Conservation (phyloP, 1,284 basidiomycete genomes). For the Sutorius eximius region DNA sequence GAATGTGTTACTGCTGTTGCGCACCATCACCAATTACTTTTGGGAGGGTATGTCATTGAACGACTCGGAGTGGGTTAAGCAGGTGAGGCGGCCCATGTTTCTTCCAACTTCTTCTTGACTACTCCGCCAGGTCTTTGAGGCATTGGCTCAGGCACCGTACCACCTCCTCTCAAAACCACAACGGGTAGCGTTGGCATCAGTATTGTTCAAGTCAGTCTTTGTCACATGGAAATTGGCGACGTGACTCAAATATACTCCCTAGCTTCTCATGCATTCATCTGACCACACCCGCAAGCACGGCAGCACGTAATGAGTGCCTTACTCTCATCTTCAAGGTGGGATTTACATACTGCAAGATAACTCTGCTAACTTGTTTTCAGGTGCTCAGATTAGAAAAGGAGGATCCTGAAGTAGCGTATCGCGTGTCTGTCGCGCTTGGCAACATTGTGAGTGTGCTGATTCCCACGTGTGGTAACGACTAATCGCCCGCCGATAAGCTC, state of each 20-base stretch:
- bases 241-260: slow-evolving; percentile 8
- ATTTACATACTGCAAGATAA: slow-evolving; percentile 9
- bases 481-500: slow-evolving; percentile 38
- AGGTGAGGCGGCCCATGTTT: slow-evolving; percentile 39
- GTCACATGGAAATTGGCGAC: background rate
- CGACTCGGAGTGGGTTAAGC: slow-evolving; percentile 50
- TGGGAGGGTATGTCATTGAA: slow-evolving; percentile 49
- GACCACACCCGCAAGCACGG: slow-evolving; percentile 39
- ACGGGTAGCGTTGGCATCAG: slow-evolving; percentile 71
- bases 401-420: slow-evolving; percentile 86
- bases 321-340: slow-evolving; percentile 50
- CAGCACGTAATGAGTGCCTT: slow-evolving; percentile 40
- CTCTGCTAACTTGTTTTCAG: slow-evolving; percentile 37
- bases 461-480: background rate
- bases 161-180: slow-evolving; percentile 65
- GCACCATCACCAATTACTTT: slow-evolving; percentile 82
- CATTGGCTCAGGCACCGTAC: slow-evolving; percentile 51
- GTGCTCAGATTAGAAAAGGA: slow-evolving; percentile 64
- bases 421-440: slow-evolving; percentile 83
- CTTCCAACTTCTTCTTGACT: slow-evolving; percentile 1
- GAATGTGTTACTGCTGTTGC: slow-evolving; percentile 82
- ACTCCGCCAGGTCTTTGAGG: slow-evolving; percentile 52
- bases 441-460: slow-evolving; percentile 66
- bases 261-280: slow-evolving; percentile 66
- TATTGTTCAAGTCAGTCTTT: slow-evolving; percentile 74